phyloP scores from a whole-genome alignment of 495 filamentous ascomycete genomes.

The Aspergillus panamensis region DNA sequence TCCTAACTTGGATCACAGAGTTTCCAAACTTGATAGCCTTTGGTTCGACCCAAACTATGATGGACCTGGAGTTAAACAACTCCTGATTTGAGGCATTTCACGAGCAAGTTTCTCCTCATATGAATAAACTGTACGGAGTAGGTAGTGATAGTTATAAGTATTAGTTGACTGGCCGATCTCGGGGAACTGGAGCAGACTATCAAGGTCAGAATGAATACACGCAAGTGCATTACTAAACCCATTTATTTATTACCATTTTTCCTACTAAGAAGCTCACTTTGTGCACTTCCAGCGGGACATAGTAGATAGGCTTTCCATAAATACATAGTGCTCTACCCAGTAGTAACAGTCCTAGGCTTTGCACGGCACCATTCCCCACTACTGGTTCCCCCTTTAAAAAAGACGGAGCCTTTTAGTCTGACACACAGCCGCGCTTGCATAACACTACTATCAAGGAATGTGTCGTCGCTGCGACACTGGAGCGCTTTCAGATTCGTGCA shows the following conservation, averaged over 20 bases:
- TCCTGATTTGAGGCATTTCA: no score
- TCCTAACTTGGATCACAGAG: conserved; percentile 4
- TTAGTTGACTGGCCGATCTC: no score
- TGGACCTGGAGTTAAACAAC: background rate
- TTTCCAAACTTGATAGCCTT: background rate
- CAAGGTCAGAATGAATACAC: no score
- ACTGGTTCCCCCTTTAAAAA: conserved; percentile 22
- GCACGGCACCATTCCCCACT: conserved; percentile 28
- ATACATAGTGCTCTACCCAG: conserved; percentile 19
- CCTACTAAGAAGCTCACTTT: conserved; percentile 1
- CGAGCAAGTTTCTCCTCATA: no score
- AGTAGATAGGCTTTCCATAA: conserved; percentile 23
- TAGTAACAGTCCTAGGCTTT: conserved; percentile 21
- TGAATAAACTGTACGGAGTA: no score
- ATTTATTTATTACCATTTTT: background rate
- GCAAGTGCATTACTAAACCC: background rate
- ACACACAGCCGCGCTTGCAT: conserved; percentile 34
- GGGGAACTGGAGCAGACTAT: no score
- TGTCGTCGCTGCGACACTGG: conserved; percentile 25
- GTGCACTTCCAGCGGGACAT: conserved; percentile 9
- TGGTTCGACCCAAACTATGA: conserved; percentile 4
- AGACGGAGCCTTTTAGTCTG: conserved; percentile 24
- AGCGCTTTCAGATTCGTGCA: conserved; percentile 24
- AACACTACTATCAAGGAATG: conserved; percentile 30
- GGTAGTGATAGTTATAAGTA: no score